Conservation (phyloP, 176 grass and related monocot genomes). For the Poa pratensis region DNA sequence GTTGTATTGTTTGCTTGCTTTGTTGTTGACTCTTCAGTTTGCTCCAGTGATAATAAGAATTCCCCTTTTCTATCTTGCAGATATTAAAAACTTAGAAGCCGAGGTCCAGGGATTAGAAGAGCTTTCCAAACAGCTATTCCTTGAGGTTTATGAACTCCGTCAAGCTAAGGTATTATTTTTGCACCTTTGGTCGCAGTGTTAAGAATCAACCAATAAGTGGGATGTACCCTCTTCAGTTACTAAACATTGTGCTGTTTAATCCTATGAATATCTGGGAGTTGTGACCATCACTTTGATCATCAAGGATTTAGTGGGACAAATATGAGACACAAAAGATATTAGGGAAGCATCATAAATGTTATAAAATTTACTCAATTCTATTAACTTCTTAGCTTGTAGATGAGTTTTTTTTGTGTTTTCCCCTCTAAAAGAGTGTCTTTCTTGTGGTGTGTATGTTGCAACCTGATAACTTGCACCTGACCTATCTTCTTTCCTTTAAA, state of each 20-base stretch:
- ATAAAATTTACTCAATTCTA: neutral
- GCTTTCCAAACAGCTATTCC: conserved; percentile 96
- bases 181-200: neutral
- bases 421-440: neutral
- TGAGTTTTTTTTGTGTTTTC: neutral
- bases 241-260: conserved; percentile 2
- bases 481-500: no score
- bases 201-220: neutral
- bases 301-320: neutral
- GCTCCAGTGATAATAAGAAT: conserved; percentile 23
- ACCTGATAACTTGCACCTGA: neutral
- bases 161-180: conserved; percentile 85
- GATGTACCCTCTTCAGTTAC: neutral
- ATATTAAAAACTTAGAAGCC: conserved; percentile 96
- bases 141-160: conserved; percentile 96
- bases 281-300: conserved; percentile 21
- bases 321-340: neutral
- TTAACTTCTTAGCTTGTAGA: neutral
- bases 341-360: conserved; percentile 1
- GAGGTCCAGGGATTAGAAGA: conserved; percentile 96
- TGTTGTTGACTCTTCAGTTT: neutral
- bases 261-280: neutral
- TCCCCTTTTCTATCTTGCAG: conserved; percentile 47
- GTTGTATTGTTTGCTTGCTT: conserved; percentile 28
- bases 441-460: neutral